phyloP scores from a whole-genome alignment of 176 grass and related monocot species.

The Areca catechu region DNA sequence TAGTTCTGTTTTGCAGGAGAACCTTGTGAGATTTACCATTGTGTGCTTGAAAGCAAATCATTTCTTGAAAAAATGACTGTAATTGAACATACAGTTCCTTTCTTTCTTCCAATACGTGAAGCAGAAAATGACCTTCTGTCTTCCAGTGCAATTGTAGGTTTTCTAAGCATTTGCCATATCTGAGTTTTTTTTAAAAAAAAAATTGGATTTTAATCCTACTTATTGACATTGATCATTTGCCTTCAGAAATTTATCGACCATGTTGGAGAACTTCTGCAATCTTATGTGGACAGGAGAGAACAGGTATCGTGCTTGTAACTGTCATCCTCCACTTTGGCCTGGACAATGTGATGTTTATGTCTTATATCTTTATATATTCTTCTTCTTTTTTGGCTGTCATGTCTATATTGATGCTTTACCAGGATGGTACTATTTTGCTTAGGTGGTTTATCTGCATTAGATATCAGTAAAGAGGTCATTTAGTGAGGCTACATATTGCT shows the following conservation, averaged over 20 bases:
- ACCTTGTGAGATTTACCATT: conserved; percentile 92
- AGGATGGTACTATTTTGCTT: no score
- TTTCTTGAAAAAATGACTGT: conserved; percentile 98
- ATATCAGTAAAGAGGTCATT: no score
- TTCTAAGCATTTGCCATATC: conserved; percentile 3
- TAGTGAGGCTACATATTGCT: no score
- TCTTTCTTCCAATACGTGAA: conserved; percentile 92
- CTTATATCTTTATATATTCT: no score
- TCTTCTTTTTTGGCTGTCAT: no score
- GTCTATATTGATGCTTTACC: no score
- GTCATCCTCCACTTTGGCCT: neutral
- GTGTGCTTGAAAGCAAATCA: conserved; percentile 92
- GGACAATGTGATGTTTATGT: neutral
- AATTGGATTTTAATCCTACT: neutral
- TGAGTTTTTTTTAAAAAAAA: neutral
- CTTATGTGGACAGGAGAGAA: conserved; percentile 95
- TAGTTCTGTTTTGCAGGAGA: conserved; percentile 51
- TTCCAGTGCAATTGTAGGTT: conserved; percentile 81
- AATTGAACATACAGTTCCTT: conserved; percentile 78
- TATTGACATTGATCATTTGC: neutral
- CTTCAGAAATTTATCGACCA: conserved; percentile 89
- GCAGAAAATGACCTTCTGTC: conserved; percentile 78
- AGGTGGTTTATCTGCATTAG: no score
- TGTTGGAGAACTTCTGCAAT: conserved; percentile 85
- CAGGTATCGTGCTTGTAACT: conserved; percentile 45